Base-by-base conservation (phyloP, 129 eudicot species). In the Scalesia atractyloides region DNA sequence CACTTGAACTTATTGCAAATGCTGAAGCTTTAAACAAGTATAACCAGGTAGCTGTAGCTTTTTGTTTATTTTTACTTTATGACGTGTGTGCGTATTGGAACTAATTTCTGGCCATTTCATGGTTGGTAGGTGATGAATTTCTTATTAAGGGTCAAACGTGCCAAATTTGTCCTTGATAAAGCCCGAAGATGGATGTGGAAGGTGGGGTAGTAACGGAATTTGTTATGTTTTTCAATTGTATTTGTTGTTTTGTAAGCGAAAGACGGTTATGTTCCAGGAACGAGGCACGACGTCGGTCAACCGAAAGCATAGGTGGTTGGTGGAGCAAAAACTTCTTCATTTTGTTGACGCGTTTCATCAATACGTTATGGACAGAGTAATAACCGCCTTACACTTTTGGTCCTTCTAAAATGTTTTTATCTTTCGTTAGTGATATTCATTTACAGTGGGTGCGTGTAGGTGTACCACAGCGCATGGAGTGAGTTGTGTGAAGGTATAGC, bases 321-420 rank as follows among this genome's bases (percentile, higher is more conserved):
- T 95, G 81, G 94, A 88, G 84, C 97, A 95, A 77, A 95, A 95
- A 72, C 89, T 95, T 52, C 92, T 95, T 46, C 96, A 95, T 75
- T 95, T 95, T 56, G 96, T 95, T 68, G 99, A 95, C 81, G 99
- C 97, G 47, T 95, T 95, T 83, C 99, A 95, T 82, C 99, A 90
- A 82, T 95, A 95, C 76, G 97, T 95, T 70, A 95, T 95, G 99
- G 99, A 95, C 85, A 90, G 97, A 64, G 99, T 94, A 94, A 83
- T 66, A 36, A 19, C 50, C 75, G 47, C 63, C 66, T 63, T 68
- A 61, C 44, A 4, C 15, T 10, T 44, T 10, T 65, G 26, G 43
- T 76, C 14, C 62, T 52, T 75, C 24, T 46, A 8, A 20, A 46
- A 54, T 7, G 61, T 7, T 50, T 36, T 7, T 30, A 3, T 60